These are phyloP conservation scores for Mucor circinelloides DNA, from an alignment of 371 early-diverging fungal genomes.

Conservation along the genomic window DNA sequence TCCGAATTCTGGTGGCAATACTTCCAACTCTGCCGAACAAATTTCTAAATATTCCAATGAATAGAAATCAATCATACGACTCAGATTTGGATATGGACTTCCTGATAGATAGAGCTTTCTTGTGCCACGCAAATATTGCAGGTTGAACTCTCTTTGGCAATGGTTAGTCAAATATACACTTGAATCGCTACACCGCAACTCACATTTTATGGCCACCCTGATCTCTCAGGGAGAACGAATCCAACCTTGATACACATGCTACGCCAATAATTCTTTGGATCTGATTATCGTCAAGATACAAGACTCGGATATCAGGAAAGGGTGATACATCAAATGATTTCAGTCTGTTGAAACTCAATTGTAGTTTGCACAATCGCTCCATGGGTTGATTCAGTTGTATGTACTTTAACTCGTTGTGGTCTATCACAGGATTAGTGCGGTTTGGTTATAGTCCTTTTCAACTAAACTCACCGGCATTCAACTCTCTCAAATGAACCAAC, in stretches of 20 bases:
- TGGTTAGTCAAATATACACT: neutral
- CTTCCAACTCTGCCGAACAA: constrained; percentile 48
- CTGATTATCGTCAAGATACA: constrained; percentile 60
- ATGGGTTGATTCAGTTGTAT: constrained; percentile 43
- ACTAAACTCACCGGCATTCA: constrained; percentile 23
- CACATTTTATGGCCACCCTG: constrained; percentile 54
- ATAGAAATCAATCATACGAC: constrained; percentile 46
- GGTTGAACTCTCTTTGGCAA: constrained; percentile 39
- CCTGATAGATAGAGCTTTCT: constrained; percentile 60
- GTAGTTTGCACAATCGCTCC: constrained; percentile 41
- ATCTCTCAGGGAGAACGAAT: constrained; percentile 57
- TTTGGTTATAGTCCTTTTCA: neutral
- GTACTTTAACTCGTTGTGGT: constrained; percentile 53
- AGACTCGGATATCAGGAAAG: constrained; percentile 52
- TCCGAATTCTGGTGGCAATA: constrained; percentile 49
- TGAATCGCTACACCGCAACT: neutral
- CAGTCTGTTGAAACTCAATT: constrained; percentile 53
- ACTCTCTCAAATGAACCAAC: constrained; percentile 34
- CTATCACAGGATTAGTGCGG: constrained; percentile 2
- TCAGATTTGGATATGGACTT: constrained; percentile 40
- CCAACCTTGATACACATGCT: constrained; percentile 37
- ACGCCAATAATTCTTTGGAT: constrained; percentile 48
- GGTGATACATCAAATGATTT: constrained; percentile 44
- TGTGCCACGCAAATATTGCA: constrained; percentile 48
- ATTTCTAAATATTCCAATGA: constrained; percentile 59